These are phyloP conservation scores for Arabidopsis arenosa DNA, from an alignment of 345 rosid species.

Conservation along the genomic window DNA sequence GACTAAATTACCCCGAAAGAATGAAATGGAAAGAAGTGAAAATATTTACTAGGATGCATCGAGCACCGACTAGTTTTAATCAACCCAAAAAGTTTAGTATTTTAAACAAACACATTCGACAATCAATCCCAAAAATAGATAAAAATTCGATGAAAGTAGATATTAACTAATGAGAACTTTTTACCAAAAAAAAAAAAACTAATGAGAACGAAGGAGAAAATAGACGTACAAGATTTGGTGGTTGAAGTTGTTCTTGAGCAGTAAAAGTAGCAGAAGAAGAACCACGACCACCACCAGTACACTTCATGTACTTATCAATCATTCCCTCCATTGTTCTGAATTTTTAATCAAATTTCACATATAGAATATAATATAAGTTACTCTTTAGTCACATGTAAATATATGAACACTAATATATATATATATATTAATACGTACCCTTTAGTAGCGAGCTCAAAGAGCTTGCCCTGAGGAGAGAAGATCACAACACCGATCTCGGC, in stretches of 20 bases:
- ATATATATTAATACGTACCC: slow-evolving; percentile 51
- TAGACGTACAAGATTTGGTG: slow-evolving; percentile 41
- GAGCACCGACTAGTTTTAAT: slow-evolving; percentile 12
- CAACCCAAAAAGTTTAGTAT: background rate
- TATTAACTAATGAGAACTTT: background rate
- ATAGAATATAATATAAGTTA: background rate
- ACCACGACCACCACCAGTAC: slow-evolving; percentile 50
- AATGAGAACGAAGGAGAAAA: slow-evolving; percentile 3
- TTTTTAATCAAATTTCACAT: slow-evolving; percentile 17
- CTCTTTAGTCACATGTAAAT: background rate
- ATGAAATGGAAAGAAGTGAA: background rate
- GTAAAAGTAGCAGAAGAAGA: slow-evolving; percentile 47
- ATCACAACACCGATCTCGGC: slow-evolving; percentile 89
- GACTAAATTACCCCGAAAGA: background rate
- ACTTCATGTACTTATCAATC: slow-evolving; percentile 64
- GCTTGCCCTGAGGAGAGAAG: slow-evolving; percentile 83
- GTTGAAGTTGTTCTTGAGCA: slow-evolving; percentile 47
- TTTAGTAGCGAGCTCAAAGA: slow-evolving; percentile 82
- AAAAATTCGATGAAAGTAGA: background rate
- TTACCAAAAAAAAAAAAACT: no score
- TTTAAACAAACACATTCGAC: slow-evolving; percentile 9
- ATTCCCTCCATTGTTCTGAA: slow-evolving; percentile 63
- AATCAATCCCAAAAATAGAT: background rate
- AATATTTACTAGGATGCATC: background rate
- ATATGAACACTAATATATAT: background rate